Base-by-base conservation (phyloP, 495 filamentous ascomycete species). In the Podospora australis region DNA sequence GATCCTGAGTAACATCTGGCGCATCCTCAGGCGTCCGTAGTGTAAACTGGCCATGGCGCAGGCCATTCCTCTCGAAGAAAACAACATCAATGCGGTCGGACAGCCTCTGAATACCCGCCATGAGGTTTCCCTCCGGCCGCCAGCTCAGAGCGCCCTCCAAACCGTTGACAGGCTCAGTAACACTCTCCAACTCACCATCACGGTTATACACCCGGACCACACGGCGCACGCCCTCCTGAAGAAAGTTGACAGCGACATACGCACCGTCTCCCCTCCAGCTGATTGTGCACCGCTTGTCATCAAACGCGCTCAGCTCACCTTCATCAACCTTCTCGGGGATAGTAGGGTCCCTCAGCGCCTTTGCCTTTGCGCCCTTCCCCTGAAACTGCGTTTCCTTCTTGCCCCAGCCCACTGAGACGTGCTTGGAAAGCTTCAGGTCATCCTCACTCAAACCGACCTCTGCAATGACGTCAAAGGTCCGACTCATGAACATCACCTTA, bases 371-470 rank as follows among this genome's bases (percentile, higher is more conserved):
- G 58, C 89, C 81, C 60, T 87, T 90, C 41, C 92, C 92, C 60
- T 95, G 86, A 59, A 98, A 98, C 67, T 98, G 92, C 5, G 92
- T 98, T 66, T 98, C 92, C 61, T 84, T 83, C 72, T 97, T 97
- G 51, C 92, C 92, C 92, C 92, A 98, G 44, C 92, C 92, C 19
- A 98, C 92, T 16, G 90, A 95, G 35, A 98, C 92, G 78, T 98
- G 92, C 63, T 87, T 88, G 1, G 92, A 97, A 1, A 80, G 77
- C 58, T 89, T 82, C 46, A 96, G 71, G 65, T 98, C 92, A 20
- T 88, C 84, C 3, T 69, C 57, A 3, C 77, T 76, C 54, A 96
- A 82, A 10, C 73, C 73, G 49, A 86, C 75, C 57, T 87, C 83
- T 6, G 81, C 74, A 45, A 94, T 78, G 56, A 82, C 82, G 58